Evolutionary conservation across 208 protist genomes (phyloP).

Genomic region (Strigomonas galati): DNA sequence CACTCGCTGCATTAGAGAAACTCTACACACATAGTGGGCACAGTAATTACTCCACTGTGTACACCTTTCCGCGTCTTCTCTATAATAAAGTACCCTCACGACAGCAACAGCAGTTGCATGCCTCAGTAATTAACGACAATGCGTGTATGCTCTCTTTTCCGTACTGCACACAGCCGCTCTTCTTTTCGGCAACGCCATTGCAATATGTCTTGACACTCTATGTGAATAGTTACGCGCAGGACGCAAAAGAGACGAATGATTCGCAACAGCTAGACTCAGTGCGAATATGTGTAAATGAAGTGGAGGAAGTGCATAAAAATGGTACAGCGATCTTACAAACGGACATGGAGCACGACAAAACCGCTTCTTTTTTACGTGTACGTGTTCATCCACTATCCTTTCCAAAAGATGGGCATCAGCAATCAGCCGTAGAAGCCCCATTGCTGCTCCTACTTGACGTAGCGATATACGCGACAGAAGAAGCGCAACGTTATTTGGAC

Average conservation of each 20-base stretch:
- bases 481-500: neutral
- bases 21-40: neutral
- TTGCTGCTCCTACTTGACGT: neutral
- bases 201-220: neutral
- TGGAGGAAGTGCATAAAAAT: no score
- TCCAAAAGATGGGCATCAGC: no score
- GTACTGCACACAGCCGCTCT: neutral
- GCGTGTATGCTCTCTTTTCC: neutral
- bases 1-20: constrained; percentile 22
- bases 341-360: no score
- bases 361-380: no score
- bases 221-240: neutral
- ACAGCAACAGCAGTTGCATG: no score
- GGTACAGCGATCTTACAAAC: no score
- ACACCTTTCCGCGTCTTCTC: neutral
- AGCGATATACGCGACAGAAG: neutral
- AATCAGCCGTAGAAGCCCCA: no score
- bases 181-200: neutral
- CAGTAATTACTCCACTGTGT: neutral
- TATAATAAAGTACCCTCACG: neutral
- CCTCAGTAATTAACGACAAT: no score
- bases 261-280: neutral
- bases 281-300: neutral
- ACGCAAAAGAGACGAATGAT: neutral
- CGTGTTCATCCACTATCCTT: no score